These are phyloP conservation scores for Nicotiana noctiflora DNA, from an alignment of 257 asterid species.

Conservation along the genomic window DNA sequence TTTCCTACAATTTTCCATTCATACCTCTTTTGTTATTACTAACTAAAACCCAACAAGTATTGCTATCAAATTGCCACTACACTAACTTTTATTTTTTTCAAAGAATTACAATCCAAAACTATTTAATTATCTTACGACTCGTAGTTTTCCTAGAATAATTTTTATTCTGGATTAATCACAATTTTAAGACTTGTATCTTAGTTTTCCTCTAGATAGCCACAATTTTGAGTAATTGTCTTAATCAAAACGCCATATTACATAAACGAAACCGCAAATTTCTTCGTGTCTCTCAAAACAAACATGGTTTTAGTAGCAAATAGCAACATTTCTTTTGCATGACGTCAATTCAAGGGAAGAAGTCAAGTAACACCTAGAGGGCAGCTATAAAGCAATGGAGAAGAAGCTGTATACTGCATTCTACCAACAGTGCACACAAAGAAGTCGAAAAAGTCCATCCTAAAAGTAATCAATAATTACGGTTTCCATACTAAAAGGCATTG, in stretches of 20 bases:
- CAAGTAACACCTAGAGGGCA: neutral
- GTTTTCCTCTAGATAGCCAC: neutral
- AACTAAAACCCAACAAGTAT: too few relatives aligned
- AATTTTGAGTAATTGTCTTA: neutral
- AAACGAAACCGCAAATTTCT: neutral
- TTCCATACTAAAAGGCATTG: slow-evolving; percentile 25
- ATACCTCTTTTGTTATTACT: too few relatives aligned
- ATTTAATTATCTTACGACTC: neutral
- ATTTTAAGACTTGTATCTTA: neutral
- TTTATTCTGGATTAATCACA: neutral
- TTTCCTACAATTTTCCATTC: too few relatives aligned
- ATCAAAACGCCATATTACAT: neutral
- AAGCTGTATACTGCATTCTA: neutral
- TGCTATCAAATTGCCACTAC: neutral
- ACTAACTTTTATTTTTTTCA: neutral
- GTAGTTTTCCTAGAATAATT: neutral
- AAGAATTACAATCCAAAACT: too few relatives aligned
- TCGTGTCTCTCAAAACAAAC: neutral
- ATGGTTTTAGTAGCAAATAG: neutral
- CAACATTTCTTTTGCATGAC: neutral
- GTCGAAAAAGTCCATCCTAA: slow-evolving; percentile 11
- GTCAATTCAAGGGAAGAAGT: neutral
- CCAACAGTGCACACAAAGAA: neutral
- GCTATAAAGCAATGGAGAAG: neutral
- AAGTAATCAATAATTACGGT: slow-evolving; percentile 18